Conservation (phyloP, 2,329 filamentous ascomycete genomes). For the Penicillium psychrosexuale region DNA sequence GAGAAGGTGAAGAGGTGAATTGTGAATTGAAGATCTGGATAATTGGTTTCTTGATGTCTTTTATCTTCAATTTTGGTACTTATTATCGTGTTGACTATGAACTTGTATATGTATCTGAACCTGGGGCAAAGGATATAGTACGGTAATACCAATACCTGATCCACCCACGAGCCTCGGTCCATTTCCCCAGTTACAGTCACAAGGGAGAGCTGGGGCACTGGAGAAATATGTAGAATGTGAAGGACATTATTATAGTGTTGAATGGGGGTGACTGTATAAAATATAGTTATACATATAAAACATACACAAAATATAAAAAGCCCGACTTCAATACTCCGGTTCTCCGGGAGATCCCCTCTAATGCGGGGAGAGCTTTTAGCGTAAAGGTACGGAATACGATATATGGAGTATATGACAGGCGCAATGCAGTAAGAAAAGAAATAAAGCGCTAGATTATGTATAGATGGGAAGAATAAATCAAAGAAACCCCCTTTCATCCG, state of each 20-base stretch:
- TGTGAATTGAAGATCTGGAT: neutral
- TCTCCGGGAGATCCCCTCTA: conserved; percentile 6
- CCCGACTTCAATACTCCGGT: neutral
- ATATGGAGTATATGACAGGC: neutral
- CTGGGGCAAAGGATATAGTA: neutral
- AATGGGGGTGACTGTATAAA: neutral
- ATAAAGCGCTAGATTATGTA: conserved; percentile 12
- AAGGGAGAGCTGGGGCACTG: neutral
- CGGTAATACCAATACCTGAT: neutral
- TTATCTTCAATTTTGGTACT: neutral
- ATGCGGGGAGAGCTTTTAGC: conserved; percentile 7
- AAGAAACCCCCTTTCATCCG: conserved; percentile 18
- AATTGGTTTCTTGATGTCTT: neutral
- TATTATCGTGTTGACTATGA: neutral
- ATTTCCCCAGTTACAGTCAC: conserved; percentile 1
- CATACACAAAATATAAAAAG: neutral
- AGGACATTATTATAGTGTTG: too few species aligned
- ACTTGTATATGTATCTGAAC: too few species aligned
- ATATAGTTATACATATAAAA: neutral
- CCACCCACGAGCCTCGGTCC: conserved; percentile 7
- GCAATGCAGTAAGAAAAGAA: neutral
- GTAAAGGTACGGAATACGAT: neutral
- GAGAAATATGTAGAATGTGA: neutral
- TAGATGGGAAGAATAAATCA: conserved; percentile 7
- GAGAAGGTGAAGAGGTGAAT: neutral